Evolutionary conservation across 306 rosid species (phyloP), one percentile per base, ranked within the genome.

Genomic region (Prunus dulcis): DNA sequence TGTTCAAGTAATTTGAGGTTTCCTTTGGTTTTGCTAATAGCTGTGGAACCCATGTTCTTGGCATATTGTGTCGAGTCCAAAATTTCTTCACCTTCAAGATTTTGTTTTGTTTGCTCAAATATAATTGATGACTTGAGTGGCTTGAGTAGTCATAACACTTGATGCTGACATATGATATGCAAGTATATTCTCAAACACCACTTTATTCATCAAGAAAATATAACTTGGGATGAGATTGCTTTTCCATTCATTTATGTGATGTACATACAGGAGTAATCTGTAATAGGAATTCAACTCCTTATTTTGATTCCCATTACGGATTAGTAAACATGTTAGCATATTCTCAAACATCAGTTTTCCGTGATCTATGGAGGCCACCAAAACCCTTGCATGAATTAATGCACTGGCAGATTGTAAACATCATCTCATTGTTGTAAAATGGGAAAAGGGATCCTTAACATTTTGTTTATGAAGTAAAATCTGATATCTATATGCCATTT

Each of bases 401-500:
- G 62, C 53, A 15, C 14, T 15, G 45, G 45, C 43, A 65, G 19
- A 27, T 38, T 45, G 25, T 45, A 62, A 56, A 53, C 6, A 61
- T 52, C 32, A 43, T 63, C 63, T 57, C 64, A 18, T 65, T 70
- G 69, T 81, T 72, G 68, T 68, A 80, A 67, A 53, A 25, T 69
- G 64, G 72, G 69, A 58, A 12, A 58, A 78, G 74, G 77, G 78
- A 81, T 75, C 81, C 81, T 71, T 68, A 62, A 81, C 71, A 70
- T 74, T 78, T 76, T 82, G 79, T 82, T 63, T 64, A 63, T n/a
- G 52, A 17, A n/a, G 58, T 77, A 73, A 79, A 81, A 84, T 67
- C 69, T 82, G 74, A 83, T 64, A 64, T 80, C 68, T 68, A 78
- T 74, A 78, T 70, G 85, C 77, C 71, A 63, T 69, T 55, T 80